Conservation (phyloP, 2,329 filamentous ascomycete genomes). For the Calonectria honghensis region DNA sequence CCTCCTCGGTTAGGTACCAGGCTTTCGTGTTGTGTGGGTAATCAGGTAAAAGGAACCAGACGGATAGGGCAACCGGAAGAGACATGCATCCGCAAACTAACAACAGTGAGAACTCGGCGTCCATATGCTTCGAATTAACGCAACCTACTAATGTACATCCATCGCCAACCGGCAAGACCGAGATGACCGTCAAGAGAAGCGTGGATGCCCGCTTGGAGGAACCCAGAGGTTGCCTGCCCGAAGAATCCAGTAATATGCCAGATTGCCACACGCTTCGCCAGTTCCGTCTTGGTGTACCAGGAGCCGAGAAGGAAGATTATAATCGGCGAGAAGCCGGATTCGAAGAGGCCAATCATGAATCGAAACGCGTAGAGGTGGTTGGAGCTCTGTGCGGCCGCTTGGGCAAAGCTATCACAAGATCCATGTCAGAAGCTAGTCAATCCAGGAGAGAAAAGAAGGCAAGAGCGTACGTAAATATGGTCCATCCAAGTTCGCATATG, state of each 20-base stretch:
- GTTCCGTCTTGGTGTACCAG: conserved; percentile 7
- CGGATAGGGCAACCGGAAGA: neutral
- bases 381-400: conserved; percentile 5
- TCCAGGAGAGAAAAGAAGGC: neutral
- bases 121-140: too few relatives aligned
- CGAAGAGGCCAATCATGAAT: conserved; percentile 14
- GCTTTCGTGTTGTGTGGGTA: conserved; percentile 16
- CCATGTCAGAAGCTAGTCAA: neutral
- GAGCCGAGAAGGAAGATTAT: conserved; percentile 11
- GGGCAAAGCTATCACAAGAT: neutral
- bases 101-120: neutral
- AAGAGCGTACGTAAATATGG: neutral
- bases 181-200: conserved; percentile 12
- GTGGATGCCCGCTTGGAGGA: conserved; percentile 16
- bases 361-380: conserved; percentile 11
- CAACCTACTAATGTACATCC: conserved; percentile 11
- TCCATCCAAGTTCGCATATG: conserved; percentile 14
- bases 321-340: conserved; percentile 16
- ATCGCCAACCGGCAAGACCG: conserved; percentile 6
- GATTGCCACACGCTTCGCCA: conserved; percentile 2
- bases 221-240: conserved; percentile 1
- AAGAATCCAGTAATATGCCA: conserved; percentile 18
- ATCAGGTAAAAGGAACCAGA: conserved; percentile 7
- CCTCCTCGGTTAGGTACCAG: conserved; percentile 16
- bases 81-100: conserved; percentile 19